Evolutionary conservation across 2,329 filamentous ascomycete genomes (phyloP).

Genomic region (Onygena corvina): DNA sequence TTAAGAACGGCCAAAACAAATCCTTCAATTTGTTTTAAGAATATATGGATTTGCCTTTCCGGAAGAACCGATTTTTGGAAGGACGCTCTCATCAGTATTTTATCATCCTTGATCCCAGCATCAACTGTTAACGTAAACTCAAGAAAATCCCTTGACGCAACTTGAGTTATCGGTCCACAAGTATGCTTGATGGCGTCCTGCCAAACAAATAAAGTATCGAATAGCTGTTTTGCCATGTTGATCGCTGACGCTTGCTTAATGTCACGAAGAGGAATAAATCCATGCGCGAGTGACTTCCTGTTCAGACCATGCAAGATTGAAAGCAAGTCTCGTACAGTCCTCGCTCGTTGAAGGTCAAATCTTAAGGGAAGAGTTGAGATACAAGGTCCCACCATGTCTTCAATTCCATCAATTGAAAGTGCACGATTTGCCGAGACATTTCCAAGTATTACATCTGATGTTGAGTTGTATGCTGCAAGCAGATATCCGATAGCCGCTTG

Average conservation of each 20-base stretch:
- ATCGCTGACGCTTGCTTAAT: constrained; percentile 53
- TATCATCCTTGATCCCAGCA: constrained; percentile 49
- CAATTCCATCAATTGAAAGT: constrained; percentile 56
- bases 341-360: constrained; percentile 44
- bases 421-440: constrained; percentile 73
- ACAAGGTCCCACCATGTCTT: constrained; percentile 66
- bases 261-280: constrained; percentile 51
- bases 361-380: constrained; percentile 63
- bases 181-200: constrained; percentile 46
- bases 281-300: constrained; percentile 52
- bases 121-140: constrained; percentile 69
- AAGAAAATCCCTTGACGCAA: constrained; percentile 55
- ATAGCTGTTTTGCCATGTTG: constrained; percentile 46
- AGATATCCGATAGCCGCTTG: constrained; percentile 60
- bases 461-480: constrained; percentile 52
- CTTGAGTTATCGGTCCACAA: constrained; percentile 39
- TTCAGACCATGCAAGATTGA: constrained; percentile 53
- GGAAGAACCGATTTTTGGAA: constrained; percentile 46
- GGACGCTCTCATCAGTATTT: constrained; percentile 42
- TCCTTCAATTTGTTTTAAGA: constrained; percentile 51
- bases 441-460: constrained; percentile 58
- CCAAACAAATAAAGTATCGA: constrained; percentile 72
- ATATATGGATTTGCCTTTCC: constrained; percentile 40
- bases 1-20: constrained; percentile 38
- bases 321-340: constrained; percentile 49